phyloP scores from a whole-genome alignment of 768 basidiomycete genomes.

The Amanita brunnescens region DNA sequence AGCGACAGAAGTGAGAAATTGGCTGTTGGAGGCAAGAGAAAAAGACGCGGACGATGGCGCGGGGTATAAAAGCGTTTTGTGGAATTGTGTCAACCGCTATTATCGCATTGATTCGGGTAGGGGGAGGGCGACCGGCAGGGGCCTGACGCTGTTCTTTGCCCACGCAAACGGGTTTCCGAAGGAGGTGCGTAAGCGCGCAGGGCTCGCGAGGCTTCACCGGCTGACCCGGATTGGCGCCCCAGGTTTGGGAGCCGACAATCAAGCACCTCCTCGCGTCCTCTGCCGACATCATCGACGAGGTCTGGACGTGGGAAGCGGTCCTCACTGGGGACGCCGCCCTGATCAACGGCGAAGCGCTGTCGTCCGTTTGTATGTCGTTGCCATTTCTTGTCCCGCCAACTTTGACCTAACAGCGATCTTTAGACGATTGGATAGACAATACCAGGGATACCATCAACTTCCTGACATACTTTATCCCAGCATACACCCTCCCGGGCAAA shows the following conservation, averaged over 20 bases:
- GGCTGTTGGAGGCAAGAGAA: constrained; percentile 20
- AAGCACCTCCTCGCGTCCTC: constrained; percentile 37
- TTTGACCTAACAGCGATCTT: not conserved
- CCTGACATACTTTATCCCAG: constrained; percentile 53
- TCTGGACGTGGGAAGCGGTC: constrained; percentile 79
- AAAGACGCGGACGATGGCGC: too few relatives aligned
- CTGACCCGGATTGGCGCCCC: constrained; percentile 2
- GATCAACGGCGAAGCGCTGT: constrained; percentile 50
- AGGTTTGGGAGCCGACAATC: constrained; percentile 79
- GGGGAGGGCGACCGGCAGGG: constrained; percentile 17
- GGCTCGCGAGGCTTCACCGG: not conserved
- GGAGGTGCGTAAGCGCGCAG: constrained; percentile 44
- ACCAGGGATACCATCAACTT: constrained; percentile 75
- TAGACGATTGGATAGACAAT: constrained; percentile 76
- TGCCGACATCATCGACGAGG: constrained; percentile 42
- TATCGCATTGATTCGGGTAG: constrained; percentile 27
- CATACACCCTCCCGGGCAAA: constrained; percentile 24
- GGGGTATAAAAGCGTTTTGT: constrained; percentile 39
- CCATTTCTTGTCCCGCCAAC: not conserved
- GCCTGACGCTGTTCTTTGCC: constrained; percentile 60
- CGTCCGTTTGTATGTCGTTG: constrained; percentile 45
- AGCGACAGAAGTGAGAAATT: constrained; percentile 15
- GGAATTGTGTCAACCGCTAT: constrained; percentile 71
- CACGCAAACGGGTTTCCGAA: constrained; percentile 89
- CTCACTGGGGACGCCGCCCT: constrained; percentile 83